phyloP scores from a whole-genome alignment of 352 stramenopile species.

The Pythium biforme region DNA sequence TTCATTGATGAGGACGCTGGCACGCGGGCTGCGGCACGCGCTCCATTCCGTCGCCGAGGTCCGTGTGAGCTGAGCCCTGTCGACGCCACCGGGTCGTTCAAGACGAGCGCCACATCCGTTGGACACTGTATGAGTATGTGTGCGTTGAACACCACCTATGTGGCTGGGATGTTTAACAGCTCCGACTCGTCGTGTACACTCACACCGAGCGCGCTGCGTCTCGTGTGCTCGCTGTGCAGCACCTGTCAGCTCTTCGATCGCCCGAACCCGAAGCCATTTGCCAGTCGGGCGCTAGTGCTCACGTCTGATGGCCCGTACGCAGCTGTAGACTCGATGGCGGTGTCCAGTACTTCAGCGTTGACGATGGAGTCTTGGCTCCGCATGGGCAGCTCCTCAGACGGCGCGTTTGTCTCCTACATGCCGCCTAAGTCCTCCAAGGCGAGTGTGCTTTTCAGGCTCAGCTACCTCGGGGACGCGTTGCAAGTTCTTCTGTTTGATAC shows the following conservation, averaged over 20 bases:
- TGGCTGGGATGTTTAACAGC: constrained; percentile 19
- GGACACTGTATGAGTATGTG: constrained; percentile 19
- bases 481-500: constrained; percentile 30
- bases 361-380: constrained; percentile 34
- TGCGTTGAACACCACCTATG: constrained; percentile 1
- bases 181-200: constrained; percentile 17
- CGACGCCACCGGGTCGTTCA: background rate
- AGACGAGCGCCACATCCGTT: constrained; percentile 13
- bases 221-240: constrained; percentile 11
- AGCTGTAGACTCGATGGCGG: constrained; percentile 24
- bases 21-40: background rate
- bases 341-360: constrained; percentile 10
- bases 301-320: constrained; percentile 14
- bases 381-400: constrained; percentile 18
- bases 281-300: background rate
- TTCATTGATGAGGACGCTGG: constrained; percentile 29
- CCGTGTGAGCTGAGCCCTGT: constrained; percentile 8
- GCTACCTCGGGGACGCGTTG: constrained; percentile 21
- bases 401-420: constrained; percentile 30
- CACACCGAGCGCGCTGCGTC: background rate
- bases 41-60: constrained; percentile 20
- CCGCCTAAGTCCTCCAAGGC: constrained; percentile 15
- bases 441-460: constrained; percentile 13
- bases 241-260: constrained; percentile 25
- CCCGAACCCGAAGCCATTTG: background rate